Conservation (phyloP, 768 basidiomycete species). For the Leccinum subtestaceum region DNA sequence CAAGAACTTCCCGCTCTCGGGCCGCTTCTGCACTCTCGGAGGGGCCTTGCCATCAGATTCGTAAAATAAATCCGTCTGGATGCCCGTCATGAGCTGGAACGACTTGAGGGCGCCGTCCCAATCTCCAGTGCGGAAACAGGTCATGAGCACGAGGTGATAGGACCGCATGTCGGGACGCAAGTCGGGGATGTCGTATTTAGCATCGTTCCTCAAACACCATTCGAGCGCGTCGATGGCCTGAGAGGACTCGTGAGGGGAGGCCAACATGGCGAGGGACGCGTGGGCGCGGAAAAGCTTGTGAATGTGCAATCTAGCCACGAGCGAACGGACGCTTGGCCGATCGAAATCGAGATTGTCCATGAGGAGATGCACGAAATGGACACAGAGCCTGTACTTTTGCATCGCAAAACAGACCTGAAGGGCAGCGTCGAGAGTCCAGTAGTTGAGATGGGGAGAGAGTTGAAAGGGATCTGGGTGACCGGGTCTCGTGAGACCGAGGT, state of each 20-base stretch:
- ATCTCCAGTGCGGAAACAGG: slow-evolving; percentile 62
- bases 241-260: slow-evolving; percentile 38
- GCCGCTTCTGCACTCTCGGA: slow-evolving; percentile 42
- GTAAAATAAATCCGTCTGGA: slow-evolving; percentile 48
- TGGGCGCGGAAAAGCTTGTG: slow-evolving; percentile 61
- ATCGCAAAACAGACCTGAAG: slow-evolving; percentile 55
- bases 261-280: slow-evolving; percentile 38
- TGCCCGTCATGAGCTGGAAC: slow-evolving; percentile 75
- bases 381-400: slow-evolving; percentile 44
- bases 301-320: slow-evolving; percentile 53
- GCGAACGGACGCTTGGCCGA: slow-evolving; percentile 31
- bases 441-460: slow-evolving; percentile 42
- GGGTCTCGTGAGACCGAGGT: slow-evolving; percentile 56
- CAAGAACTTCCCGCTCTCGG: slow-evolving; percentile 41
- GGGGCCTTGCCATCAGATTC: slow-evolving; percentile 34
- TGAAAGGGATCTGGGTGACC: slow-evolving; percentile 38
- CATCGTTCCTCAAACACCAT: slow-evolving; percentile 65
- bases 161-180: slow-evolving; percentile 38
- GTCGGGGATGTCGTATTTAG: slow-evolving; percentile 43
- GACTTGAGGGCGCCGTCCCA: slow-evolving; percentile 56
- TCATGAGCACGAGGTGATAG: slow-evolving; percentile 59
- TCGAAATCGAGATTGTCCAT: slow-evolving; percentile 39
- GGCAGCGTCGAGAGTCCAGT: slow-evolving; percentile 49
- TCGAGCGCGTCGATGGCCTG: slow-evolving; percentile 58
- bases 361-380: slow-evolving; percentile 59